These are phyloP conservation scores for Cytospora leucostoma DNA, from an alignment of 2,329 filamentous ascomycete genomes.

Conservation along the genomic window DNA sequence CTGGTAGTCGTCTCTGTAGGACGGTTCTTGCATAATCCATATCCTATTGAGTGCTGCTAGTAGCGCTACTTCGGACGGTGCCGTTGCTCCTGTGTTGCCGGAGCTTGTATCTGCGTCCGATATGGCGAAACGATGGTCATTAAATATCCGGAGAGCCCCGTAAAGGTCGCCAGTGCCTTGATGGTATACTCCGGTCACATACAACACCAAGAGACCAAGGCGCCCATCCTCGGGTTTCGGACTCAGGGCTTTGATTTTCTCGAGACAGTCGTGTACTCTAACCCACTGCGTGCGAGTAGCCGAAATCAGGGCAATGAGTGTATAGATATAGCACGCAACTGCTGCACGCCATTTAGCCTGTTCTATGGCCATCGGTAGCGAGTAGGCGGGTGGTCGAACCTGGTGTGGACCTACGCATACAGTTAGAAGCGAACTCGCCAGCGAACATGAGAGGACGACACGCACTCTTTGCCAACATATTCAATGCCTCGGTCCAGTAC, in stretches of 20 bases:
- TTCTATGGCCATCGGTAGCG: constrained; percentile 56
- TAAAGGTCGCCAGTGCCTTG: constrained; percentile 76
- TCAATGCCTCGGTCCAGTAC: constrained; percentile 28
- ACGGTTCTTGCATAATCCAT: constrained; percentile 69
- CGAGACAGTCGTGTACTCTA: constrained; percentile 59
- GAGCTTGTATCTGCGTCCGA: constrained; percentile 41
- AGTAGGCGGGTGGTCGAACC: constrained; percentile 34
- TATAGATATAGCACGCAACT: constrained; percentile 67
- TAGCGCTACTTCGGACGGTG: constrained; percentile 62
- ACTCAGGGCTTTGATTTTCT: constrained; percentile 50
- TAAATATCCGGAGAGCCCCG: constrained; percentile 68
- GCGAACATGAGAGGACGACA: not conserved
- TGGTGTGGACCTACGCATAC: constrained; percentile 37
- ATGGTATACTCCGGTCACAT: constrained; percentile 73
- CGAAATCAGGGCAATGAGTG: constrained; percentile 70
- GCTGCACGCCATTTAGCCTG: constrained; percentile 65
- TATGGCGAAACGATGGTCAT: constrained; percentile 60
- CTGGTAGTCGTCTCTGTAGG: constrained; percentile 57
- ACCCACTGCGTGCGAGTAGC: constrained; percentile 72
- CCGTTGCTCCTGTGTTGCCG: constrained; percentile 50
- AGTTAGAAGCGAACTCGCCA: constrained; percentile 6
- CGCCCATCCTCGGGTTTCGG: constrained; percentile 44
- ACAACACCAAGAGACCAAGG: constrained; percentile 60
- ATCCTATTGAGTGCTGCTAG: constrained; percentile 69
- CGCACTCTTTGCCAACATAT: constrained; percentile 27